Evolutionary conservation across 495 filamentous ascomycete genomes (phyloP), one percentile per base, ranked within the genome.

Genomic region (Xylaria longipes): DNA sequence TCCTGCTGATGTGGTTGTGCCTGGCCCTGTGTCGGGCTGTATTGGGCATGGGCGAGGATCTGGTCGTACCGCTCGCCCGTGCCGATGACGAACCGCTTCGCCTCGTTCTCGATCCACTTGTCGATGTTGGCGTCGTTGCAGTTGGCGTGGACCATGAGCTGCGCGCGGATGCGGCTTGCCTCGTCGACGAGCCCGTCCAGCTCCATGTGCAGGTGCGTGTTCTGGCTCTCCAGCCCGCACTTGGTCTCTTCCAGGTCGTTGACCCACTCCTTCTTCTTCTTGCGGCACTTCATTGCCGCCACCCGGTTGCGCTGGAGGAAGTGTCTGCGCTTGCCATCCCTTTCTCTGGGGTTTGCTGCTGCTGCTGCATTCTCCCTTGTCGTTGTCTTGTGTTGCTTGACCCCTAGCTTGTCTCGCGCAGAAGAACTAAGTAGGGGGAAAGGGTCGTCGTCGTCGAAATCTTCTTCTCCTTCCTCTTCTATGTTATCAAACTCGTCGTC

Each of bases 241-340:
- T 78, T 84, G 27, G 80, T 80, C 45, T 83, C 79, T 71, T 92
- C 89, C 4, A 93, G 82, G 33, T 88, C 85, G 50, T 87, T 82
- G 8, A 90, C 89, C 79, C 89, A 91, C 72, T 90, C 88, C 78
- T 95, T 97, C 81, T 96, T 95, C 85, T 95, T 95, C 78, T 91
- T 89, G 3, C 94, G 89, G 77, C 94, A 97, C 74, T 97, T 97
- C 80, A 89, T 93, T 0, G 94, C 94, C 6, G 94, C 94, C 5
- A 94, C 77, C 5, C 94, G 89, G 75, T 97, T 97, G 31, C 92
- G 89, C 76, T 96, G 92, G 35, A 96, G 85, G 77, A 93, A 89
- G 70, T 83, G 82, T 63, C 75, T 79, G 37, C 84, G 74, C 52
- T 82, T 85, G 0, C 67, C 64, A 3, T 70, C 70, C n/a, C 78